Conservation (phyloP, 129 eudicot species). For the Gnaphalium uliginosum region DNA sequence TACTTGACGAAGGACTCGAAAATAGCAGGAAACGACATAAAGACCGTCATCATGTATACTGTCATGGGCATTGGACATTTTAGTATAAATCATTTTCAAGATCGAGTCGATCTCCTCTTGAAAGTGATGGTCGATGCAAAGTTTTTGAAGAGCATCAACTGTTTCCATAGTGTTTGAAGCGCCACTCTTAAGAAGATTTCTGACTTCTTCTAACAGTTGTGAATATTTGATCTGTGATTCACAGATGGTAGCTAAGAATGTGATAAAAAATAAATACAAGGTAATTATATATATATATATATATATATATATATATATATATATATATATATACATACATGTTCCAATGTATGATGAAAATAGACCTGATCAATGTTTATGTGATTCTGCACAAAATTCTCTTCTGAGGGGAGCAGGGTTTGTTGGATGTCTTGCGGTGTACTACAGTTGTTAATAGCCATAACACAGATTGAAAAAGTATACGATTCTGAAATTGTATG, state of each 20-base stretch:
- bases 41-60: slow-evolving; percentile 24
- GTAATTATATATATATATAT: not conserved
- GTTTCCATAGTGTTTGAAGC: slow-evolving; percentile 17
- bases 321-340: too few species aligned
- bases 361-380: slow-evolving; percentile 2
- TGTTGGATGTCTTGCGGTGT: slow-evolving; percentile 1
- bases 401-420: not conserved
- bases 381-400: not conserved
- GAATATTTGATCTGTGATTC: not conserved
- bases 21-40: slow-evolving; percentile 39
- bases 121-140: slow-evolving; percentile 45
- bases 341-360: not conserved
- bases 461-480: not conserved
- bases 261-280: not conserved
- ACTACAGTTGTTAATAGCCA: not conserved
- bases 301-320: too few species aligned
- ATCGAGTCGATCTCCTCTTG: slow-evolving; percentile 39
- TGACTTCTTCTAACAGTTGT: slow-evolving; percentile 18
- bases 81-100: slow-evolving; percentile 21
- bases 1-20: slow-evolving; percentile 61
- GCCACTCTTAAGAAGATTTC: slow-evolving; percentile 22
- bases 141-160: slow-evolving; percentile 47
- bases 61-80: not conserved
- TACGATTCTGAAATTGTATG: too few species aligned
- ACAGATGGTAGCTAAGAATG: not conserved